Evolutionary conservation across 2,329 filamentous ascomycete genomes (phyloP).

Genomic region (Diaporthe sp.): DNA sequence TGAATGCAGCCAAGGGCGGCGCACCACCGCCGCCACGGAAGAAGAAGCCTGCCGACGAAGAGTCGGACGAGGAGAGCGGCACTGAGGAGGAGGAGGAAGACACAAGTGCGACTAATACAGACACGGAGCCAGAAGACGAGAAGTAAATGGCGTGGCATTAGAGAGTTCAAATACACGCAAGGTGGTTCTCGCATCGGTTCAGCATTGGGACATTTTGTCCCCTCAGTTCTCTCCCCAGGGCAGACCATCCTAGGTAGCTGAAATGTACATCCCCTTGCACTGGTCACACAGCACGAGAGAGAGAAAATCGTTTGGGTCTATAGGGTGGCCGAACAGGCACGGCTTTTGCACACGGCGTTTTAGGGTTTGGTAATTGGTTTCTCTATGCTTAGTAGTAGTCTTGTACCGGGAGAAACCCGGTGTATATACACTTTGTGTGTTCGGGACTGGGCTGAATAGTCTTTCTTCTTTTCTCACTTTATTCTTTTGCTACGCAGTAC

Average conservation of each 20-base stretch:
- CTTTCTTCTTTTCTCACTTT: not conserved
- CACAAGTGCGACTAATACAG: conserved; percentile 77
- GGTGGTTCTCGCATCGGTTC: not conserved
- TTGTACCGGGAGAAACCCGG: not conserved
- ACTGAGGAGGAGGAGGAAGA: conserved; percentile 79
- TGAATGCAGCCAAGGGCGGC: conserved; percentile 86
- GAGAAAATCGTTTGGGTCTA: not conserved
- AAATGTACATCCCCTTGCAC: conserved; percentile 18
- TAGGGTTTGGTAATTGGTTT: not conserved
- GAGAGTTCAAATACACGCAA: not conserved
- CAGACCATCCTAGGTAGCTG: conserved; percentile 25
- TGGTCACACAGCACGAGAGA: not conserved
- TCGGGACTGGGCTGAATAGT: not conserved
- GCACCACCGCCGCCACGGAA: conserved; percentile 66
- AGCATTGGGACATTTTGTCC: not conserved
- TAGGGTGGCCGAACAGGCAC: not conserved
- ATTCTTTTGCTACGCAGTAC: too few species aligned
- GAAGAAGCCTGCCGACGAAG: conserved; percentile 63
- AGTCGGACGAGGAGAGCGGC: conserved; percentile 85
- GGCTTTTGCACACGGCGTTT: conserved; percentile 14
- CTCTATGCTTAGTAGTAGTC: not conserved
- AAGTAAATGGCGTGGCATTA: conserved; percentile 20
- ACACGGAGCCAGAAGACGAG: conserved; percentile 73
- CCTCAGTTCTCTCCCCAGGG: conserved; percentile 15
- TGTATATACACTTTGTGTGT: not conserved